phyloP scores from a whole-genome alignment of 176 grass and related monocot genomes.

The Poa pratensis region DNA sequence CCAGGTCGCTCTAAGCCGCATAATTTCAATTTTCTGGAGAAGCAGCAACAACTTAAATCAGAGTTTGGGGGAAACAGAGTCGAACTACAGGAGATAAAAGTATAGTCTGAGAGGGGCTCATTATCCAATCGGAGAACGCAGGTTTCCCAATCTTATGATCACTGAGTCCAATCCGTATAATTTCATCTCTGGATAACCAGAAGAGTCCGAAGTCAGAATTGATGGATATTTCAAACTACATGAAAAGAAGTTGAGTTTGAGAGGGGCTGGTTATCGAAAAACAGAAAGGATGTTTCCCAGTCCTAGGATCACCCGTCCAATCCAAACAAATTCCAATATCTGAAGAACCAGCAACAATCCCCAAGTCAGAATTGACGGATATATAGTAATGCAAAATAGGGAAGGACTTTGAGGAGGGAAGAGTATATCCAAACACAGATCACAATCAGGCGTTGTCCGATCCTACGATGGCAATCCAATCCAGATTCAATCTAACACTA shows the following conservation, averaged over 20 bases:
- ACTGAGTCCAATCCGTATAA: neutral
- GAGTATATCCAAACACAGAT: neutral
- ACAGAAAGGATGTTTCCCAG: neutral
- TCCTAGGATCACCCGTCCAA: neutral
- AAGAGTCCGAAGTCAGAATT: neutral
- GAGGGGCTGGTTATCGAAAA: conserved; percentile 17
- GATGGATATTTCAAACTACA: neutral
- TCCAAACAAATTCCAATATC: neutral
- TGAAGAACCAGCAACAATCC: neutral
- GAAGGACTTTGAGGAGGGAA: neutral
- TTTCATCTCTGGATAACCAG: conserved; percentile 20
- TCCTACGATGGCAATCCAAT: neutral
- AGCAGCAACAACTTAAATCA: neutral
- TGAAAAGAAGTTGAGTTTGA: neutral
- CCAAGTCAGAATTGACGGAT: neutral
- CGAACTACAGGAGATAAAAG: neutral
- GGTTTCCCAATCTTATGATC: neutral
- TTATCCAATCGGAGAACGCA: neutral
- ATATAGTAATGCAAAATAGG: too few species aligned
- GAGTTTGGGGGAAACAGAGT: neutral
- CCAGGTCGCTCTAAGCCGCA: neutral
- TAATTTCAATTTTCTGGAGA: conserved; percentile 31
- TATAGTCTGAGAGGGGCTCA: neutral
- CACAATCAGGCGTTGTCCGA: neutral
- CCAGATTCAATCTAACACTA: neutral